Percentiles rank a stretch among this genome's conserved stretches.
Evolutionary conservation across 306 rosid species (phyloP).

Genomic region (Lathyrus aphaca): DNA sequence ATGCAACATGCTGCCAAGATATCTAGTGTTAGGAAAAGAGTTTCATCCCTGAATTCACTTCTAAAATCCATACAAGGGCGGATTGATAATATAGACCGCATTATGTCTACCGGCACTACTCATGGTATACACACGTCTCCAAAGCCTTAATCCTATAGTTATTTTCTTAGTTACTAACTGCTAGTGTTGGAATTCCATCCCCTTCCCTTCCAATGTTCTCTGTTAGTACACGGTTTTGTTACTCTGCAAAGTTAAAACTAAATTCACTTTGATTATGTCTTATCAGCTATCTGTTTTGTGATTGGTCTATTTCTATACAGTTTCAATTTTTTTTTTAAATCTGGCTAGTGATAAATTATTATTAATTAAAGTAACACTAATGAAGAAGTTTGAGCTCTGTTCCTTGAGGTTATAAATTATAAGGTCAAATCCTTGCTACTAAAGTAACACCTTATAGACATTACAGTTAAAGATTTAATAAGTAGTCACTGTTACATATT

Average conservation of each 20-base stretch:
- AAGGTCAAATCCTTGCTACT: background rate
- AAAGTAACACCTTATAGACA: background rate
- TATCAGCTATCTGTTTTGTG: constrained; percentile 3
- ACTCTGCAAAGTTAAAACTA: constrained; percentile 3
- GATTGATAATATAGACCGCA: constrained; percentile 75
- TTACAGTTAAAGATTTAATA: background rate
- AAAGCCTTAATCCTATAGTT: constrained; percentile 23
- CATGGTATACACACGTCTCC: constrained; percentile 51
- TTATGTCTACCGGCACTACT: constrained; percentile 47
- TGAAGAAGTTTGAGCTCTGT: background rate
- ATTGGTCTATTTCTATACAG: constrained; percentile 1
- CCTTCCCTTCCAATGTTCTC: background rate
- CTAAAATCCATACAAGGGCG: constrained; percentile 72
- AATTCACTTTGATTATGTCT: background rate
- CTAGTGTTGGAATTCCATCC: background rate
- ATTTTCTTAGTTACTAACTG: background rate
- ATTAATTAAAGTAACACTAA: background rate
- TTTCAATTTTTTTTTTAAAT: background rate
- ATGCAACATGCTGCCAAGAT: constrained; percentile 81
- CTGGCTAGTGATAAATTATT: background rate
- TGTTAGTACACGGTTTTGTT: constrained; percentile 11
- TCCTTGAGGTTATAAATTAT: background rate
- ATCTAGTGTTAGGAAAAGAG: constrained; percentile 70
- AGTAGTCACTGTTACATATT: constrained; percentile 25
- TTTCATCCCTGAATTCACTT: constrained; percentile 67